Conservation (phyloP, 768 basidiomycete species). For the Xerocomellus chrysenteron region DNA sequence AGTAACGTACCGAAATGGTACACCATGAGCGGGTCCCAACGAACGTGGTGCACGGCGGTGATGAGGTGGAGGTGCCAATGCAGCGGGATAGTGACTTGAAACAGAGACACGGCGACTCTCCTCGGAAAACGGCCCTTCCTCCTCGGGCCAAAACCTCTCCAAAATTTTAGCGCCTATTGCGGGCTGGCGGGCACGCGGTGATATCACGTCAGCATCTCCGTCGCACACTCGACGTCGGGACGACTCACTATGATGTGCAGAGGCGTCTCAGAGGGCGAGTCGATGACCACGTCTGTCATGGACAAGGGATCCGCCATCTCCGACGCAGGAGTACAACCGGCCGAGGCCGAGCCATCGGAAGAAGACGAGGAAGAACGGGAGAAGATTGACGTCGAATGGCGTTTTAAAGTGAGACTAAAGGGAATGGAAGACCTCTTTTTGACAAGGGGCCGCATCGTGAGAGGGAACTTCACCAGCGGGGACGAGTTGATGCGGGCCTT, state of each 20-base stretch:
- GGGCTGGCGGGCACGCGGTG: slow-evolving; percentile 15
- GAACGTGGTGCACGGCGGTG: slow-evolving; percentile 25
- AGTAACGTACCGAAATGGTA: slow-evolving; percentile 15
- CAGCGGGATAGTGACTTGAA: slow-evolving; percentile 13
- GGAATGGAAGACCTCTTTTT: slow-evolving; percentile 29
- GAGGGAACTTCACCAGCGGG: slow-evolving; percentile 26
- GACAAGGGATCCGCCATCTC: slow-evolving; percentile 25
- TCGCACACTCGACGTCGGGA: background rate
- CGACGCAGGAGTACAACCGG: slow-evolving; percentile 11
- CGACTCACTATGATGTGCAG: slow-evolving; percentile 15
- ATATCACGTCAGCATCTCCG: slow-evolving; percentile 9
- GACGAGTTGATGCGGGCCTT: slow-evolving; percentile 28
- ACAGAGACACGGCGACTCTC: slow-evolving; percentile 14
- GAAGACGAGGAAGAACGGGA: slow-evolving; percentile 22
- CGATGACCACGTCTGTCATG: slow-evolving; percentile 1
- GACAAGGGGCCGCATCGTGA: slow-evolving; percentile 26
- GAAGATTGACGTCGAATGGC: slow-evolving; percentile 26
- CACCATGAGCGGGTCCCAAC: slow-evolving; percentile 5
- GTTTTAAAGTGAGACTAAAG: slow-evolving; percentile 23
- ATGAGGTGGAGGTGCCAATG: slow-evolving; percentile 31
- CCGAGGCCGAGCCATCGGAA: slow-evolving; percentile 9
- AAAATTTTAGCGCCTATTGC: slow-evolving; percentile 28
- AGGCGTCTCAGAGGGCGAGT: slow-evolving; percentile 1
- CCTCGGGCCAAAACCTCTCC: slow-evolving; percentile 34
- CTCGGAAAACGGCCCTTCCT: slow-evolving; percentile 21